Base-by-base conservation (phyloP, 192 early-diverging fungal species). In the Podila minutissima region DNA sequence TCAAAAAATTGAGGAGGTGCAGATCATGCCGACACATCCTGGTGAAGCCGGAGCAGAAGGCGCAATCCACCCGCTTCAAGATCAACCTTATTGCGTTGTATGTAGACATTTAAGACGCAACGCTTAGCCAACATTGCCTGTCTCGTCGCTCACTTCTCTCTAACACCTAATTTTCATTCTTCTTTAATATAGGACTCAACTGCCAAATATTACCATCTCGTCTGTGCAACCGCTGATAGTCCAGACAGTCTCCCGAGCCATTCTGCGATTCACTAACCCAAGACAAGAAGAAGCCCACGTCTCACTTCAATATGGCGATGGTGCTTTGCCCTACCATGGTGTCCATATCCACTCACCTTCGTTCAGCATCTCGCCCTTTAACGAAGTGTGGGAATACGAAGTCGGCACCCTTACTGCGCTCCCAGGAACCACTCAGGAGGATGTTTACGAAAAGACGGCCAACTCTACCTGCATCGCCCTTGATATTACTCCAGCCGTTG, bases 11-110 rank as follows among this genome's bases (percentile, higher is more conserved):
- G 1, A 95, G 96, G 46, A 89, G 95, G 37, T 98, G 97, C 78
- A 89, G 94, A 46, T 75, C 86, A 5, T 98, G 97, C 86, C 91
- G 94, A 46, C 93, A 96, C 75, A 93, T 97, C 50, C 84, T 98
- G 24, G 92, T 96, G 66, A 97, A 97, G 74, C 96, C 97, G 0
- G 95, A 97, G 67, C 92, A 92, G 75, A 97, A 97, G 74, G 95
- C 95, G 1, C 95, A 97, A 67, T 86, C 89, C 8, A 94, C 92
- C 2, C 85, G 91, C 62, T 98, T 97, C 88, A 95, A 93, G 74
- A 95, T 98, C 83, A 94, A 95, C 75, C 86, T 95, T 55, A 90
- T 95, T 64, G 96, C 95, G 0, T 86, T 92, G 93, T 93, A 85
- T 82, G 86, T 50, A 50, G 17, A 3, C 19, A 19, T 17, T 70